Evolutionary conservation across 2,329 filamentous ascomycete genomes (phyloP).

Genomic region (Endoconidiophora polonica): DNA sequence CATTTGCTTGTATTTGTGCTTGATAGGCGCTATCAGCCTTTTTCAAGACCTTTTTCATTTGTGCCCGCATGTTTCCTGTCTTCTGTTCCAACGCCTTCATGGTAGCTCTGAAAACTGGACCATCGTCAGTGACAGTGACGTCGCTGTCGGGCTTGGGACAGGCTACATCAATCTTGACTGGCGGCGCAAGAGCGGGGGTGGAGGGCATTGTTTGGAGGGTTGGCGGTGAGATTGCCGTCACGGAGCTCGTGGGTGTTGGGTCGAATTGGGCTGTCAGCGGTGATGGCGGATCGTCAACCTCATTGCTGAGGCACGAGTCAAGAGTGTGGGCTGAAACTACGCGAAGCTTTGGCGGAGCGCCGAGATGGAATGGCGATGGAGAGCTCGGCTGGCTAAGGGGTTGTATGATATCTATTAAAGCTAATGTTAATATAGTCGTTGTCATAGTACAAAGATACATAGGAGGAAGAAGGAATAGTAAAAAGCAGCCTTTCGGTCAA

Average conservation of each 20-base stretch:
- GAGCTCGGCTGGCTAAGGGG: conserved; percentile 43
- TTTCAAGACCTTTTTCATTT: conserved; percentile 93
- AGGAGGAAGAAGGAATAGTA: not conserved
- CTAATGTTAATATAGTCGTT: not conserved
- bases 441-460: not conserved
- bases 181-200: conserved; percentile 15
- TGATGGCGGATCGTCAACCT: conserved; percentile 43
- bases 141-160: conserved; percentile 77
- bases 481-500: not conserved
- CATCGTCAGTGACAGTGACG: conserved; percentile 72
- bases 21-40: conserved; percentile 77
- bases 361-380: conserved; percentile 55
- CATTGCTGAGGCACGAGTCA: conserved; percentile 63
- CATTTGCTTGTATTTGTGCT: conserved; percentile 70
- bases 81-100: conserved; percentile 95
- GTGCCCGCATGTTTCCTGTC: conserved; percentile 79
- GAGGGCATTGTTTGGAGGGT: conserved; percentile 12
- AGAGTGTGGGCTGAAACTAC: conserved; percentile 78
- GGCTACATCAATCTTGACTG: conserved; percentile 72
- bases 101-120: conserved; percentile 85
- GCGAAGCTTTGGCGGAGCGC: conserved; percentile 58
- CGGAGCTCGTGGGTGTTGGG: conserved; percentile 8
- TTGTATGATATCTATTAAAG: conserved; percentile 25
- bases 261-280: conserved; percentile 29
- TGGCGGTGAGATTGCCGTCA: conserved; percentile 17